Base-by-base conservation (phyloP, 306 rosid species). In the Hylodesmum podocarpum region DNA sequence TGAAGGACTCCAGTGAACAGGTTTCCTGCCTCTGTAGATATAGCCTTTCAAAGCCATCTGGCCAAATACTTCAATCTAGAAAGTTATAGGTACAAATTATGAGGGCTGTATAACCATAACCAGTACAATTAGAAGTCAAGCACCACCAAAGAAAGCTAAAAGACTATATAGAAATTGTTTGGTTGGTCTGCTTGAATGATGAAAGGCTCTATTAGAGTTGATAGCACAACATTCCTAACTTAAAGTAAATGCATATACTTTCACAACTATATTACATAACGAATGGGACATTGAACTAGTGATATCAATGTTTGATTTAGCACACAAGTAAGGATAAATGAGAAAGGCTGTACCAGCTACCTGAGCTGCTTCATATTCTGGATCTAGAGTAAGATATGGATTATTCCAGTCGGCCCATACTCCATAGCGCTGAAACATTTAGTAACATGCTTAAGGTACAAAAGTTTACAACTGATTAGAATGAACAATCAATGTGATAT, bases 1-100 rank as follows among this genome's bases (percentile, higher is more conserved):
- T 4, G 99, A 95, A 76, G 97, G 99, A 81, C 99, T 95, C 99
- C 99, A 95, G 83, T 95, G 99, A 82, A 95, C 99, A 41, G 99
- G 99, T 81, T 95, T 95, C 81, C 96, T 88, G 73, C 99, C 99
- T 86, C 99, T 85, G 82, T 88, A 92, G 80, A 95, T 95, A 78
- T 86, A 87, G 46, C 98, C 99, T 87, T 89, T 85, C 80, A 89
- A 80, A 82, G 94, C 97, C 97, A 95, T 95, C 87, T 91, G 93
- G 63, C 98, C 99, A 87, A 95, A 95, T 77, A 95, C 99, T 85
- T 92, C 97, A 81, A 95, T 95, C 99, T 95, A 87, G 64, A 63
- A 86, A 76, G 14, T 47, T 83, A 57, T 18, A 78, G 36, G 44
- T 66, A 29, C n/a, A 40, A 75, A 34, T 71, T 73, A 77, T 49